Percentiles rank a stretch among this genome's conserved stretches.
Evolutionary conservation across 805 yeast genomes (phyloP).

Genomic region (Hanseniaspora pseudoguilliermondii): DNA sequence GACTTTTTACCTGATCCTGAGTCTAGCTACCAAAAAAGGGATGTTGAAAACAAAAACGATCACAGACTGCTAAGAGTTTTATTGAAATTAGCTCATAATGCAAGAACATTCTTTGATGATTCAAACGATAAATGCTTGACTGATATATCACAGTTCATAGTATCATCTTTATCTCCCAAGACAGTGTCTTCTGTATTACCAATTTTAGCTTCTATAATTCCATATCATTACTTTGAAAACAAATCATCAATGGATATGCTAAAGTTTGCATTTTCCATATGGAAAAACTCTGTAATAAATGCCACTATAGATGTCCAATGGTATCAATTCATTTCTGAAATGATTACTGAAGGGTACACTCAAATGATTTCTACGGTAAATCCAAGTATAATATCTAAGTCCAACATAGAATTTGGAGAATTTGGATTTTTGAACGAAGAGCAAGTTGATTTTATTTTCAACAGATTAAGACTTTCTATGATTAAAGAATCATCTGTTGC

Average conservation of each 20-base stretch:
- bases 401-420: conserved; percentile 30
- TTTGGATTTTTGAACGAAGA: conserved; percentile 52
- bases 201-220: conserved; percentile 42
- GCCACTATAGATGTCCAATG: conserved; percentile 49
- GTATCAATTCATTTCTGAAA: conserved; percentile 50
- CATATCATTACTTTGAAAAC: conserved; percentile 28
- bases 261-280: conserved; percentile 57
- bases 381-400: conserved; percentile 22
- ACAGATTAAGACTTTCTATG: conserved; percentile 36
- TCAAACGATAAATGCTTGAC: conserved; percentile 31
- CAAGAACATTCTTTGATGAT: conserved; percentile 43
- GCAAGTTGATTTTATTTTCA: conserved; percentile 51
- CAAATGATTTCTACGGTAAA: conserved; percentile 18
- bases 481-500: conserved; percentile 29
- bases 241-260: conserved; percentile 42
- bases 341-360: conserved; percentile 38
- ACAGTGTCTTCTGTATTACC: conserved; percentile 42
- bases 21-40: conserved; percentile 34
- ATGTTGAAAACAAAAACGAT: conserved; percentile 28
- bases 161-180: conserved; percentile 40
- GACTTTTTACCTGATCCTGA: conserved; percentile 37
- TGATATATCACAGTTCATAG: conserved; percentile 37
- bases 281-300: conserved; percentile 44
- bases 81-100: conserved; percentile 39
- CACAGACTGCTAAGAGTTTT: conserved; percentile 37